These are phyloP conservation scores for Pleurotus ostreatus DNA, from an alignment of 768 basidiomycete genomes.

Conservation along the genomic window DNA sequence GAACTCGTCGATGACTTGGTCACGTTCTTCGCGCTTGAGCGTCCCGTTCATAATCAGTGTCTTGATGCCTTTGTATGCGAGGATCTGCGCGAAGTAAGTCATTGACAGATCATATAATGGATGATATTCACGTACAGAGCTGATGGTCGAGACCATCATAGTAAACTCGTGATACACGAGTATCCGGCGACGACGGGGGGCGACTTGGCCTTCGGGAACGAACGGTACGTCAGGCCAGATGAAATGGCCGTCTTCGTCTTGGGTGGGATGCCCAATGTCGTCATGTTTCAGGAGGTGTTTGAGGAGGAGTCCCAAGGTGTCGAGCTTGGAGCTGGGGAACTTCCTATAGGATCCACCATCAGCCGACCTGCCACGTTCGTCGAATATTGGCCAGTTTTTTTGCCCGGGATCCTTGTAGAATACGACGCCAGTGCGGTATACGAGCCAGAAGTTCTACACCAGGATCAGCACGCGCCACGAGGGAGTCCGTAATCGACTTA, in stretches of 20 bases:
- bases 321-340: not conserved
- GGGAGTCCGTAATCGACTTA: not conserved
- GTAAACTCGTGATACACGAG: too few relatives aligned
- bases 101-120: too few relatives aligned
- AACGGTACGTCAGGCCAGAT: not conserved
- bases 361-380: not conserved
- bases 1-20: not conserved
- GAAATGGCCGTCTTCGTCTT: not conserved
- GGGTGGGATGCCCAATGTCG: not conserved
- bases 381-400: not conserved
- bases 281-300: not conserved
- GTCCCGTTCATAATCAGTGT: not conserved
- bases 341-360: not conserved
- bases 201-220: not conserved
- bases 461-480: not conserved
- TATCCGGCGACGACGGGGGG: too few relatives aligned
- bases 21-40: not conserved
- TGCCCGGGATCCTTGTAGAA: not conserved
- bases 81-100: too few relatives aligned
- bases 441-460: not conserved
- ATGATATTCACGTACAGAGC: too few relatives aligned
- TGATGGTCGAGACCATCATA: too few relatives aligned
- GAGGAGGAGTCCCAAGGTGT: not conserved
- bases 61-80: not conserved
- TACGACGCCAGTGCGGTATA: not conserved